A percentile compares a stretch with the other conserved stretches of the same genome.
These are phyloP conservation scores for Myxozyma sirexii DNA, from an alignment of 805 yeast genomes.

Conservation along the genomic window DNA sequence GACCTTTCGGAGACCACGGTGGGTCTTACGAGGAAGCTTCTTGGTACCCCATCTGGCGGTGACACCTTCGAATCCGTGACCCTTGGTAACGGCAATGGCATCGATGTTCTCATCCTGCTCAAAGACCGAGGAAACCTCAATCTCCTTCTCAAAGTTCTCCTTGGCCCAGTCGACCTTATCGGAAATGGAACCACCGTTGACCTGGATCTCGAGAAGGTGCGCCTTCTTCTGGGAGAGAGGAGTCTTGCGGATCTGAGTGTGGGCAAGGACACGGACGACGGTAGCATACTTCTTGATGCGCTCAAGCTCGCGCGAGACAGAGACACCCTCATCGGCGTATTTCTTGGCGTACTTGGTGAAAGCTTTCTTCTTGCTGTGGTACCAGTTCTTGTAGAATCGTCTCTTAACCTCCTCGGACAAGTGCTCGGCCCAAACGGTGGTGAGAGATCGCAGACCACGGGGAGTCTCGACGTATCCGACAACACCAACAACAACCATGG, in stretches of 20 bases:
- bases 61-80: conserved; percentile 99
- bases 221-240: conserved; percentile 99
- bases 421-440: conserved; percentile 99
- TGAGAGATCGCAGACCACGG: conserved; percentile 98
- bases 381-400: conserved; percentile 99
- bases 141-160: conserved; percentile 99
- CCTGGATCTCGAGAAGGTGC: conserved; percentile 98
- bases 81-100: conserved; percentile 99
- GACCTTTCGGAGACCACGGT: conserved; percentile 99
- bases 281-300: conserved; percentile 98
- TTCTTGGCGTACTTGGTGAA: conserved; percentile 99
- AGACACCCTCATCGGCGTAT: conserved; percentile 77
- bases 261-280: conserved; percentile 98
- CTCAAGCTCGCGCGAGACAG: conserved; percentile 93
- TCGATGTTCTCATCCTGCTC: conserved; percentile 99
- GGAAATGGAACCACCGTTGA: conserved; percentile 98
- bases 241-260: conserved; percentile 99
- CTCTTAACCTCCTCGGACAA: conserved; percentile 98
- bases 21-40: conserved; percentile 99
- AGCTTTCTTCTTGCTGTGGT: conserved; percentile 99
- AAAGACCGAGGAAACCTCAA: conserved; percentile 90
- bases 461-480: conserved; percentile 99
- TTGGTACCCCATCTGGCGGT: conserved; percentile 99
- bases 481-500: conserved; percentile 98
- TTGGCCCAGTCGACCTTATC: conserved; percentile 99